phyloP scores from a whole-genome alignment of 2,329 filamentous ascomycete genomes.

The Talaromyces sp. region DNA sequence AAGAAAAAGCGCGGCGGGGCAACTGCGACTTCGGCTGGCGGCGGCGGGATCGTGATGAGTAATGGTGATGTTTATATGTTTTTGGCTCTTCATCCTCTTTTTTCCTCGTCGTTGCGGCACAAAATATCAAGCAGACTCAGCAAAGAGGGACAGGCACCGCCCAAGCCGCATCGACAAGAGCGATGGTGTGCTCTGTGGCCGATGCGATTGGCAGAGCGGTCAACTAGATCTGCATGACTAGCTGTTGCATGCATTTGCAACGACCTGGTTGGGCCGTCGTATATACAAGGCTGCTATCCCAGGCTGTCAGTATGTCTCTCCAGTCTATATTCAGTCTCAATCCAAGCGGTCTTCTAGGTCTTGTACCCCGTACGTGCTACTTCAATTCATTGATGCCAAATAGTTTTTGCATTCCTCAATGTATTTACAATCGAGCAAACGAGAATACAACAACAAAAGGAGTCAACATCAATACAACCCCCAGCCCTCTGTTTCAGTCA shows the following conservation, averaged over 20 bases:
- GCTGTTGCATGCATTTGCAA: neutral
- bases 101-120: neutral
- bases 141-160: neutral
- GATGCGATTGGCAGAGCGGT: neutral
- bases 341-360: neutral
- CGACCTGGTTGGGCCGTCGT: neutral
- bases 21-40: neutral
- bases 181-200: neutral
- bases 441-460: too few relatives aligned
- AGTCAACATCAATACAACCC: too few relatives aligned
- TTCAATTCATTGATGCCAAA: neutral
- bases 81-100: neutral
- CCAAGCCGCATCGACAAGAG: neutral
- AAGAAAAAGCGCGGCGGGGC: slow-evolving; percentile 9
- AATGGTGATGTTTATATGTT: neutral
- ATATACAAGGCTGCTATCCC: neutral
- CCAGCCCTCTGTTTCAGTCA: too few relatives aligned
- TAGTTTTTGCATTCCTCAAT: too few relatives aligned
- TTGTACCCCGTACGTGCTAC: neutral
- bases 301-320: neutral
- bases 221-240: neutral
- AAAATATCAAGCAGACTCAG: neutral
- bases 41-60: neutral
- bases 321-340: neutral
- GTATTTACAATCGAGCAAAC: too few relatives aligned